Base-by-base conservation (phyloP, 2,329 filamentous ascomycete species). In the Botryosphaeria dothidea region DNA sequence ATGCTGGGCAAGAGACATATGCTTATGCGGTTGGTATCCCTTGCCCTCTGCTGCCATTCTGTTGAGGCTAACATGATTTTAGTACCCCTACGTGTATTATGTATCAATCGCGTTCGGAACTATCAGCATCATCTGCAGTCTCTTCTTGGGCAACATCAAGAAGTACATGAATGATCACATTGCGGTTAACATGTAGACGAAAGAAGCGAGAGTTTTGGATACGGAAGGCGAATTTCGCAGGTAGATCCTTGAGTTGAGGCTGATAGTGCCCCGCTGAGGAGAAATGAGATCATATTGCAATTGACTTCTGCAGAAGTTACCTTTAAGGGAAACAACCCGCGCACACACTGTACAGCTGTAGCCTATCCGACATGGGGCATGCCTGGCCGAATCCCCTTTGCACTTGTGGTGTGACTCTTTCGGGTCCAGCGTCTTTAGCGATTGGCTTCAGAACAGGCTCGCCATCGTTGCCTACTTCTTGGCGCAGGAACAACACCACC, bases 131-230 rank as follows among this genome's bases (percentile, higher is more conserved):
- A 66, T 66, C n/a, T 51, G 45, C 45, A 63, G 57, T 23, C 17
- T 46, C 15, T 66, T 52, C 23, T 29, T 66, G 45, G 58, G 64
- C 11, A 34, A 66, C 17, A 66, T 66, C 36, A 66, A 66, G 4
- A 71, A 71, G 21, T 67, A 66, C 36, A 66, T 66, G 64, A 63
- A n/a, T 7, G 45, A 66, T 23, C 31, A 66, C 11, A 31, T 63
- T 3, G 64, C 64, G 2, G 64, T 63, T 4, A 46, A 7, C 19
- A 64, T 64, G 62, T 64, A 56, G 49, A 43, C 5, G 17, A 58
- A 15, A n/a, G 3, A 52, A 19, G 8, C 21, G 23, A 34, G n/a
- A 21, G 2, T 46, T 17, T n/a, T 29, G 17, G 17, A 21, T 21
- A 21, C 2, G 49, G 17, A 25, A 21, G 49, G 36, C 13, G 5